Base-by-base conservation (phyloP, 331 rosid genomes). In the Ulmus americana region DNA sequence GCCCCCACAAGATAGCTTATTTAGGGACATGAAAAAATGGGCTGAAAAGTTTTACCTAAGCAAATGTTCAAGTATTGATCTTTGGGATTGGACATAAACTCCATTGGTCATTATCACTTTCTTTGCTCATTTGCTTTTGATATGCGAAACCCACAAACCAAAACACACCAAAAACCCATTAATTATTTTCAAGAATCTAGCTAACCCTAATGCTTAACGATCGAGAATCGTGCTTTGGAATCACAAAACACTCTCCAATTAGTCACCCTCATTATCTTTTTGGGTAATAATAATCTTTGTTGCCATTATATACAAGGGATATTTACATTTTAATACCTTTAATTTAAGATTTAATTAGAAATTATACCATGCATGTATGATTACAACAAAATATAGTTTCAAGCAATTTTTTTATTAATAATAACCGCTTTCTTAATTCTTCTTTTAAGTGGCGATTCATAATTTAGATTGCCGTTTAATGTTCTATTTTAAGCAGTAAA, bases 1-100 rank as follows among this genome's bases (percentile, higher is more conserved):
- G 90, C 71, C 53, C 89, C 95, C 85, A 82, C 95, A 9, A 58
- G 76, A 50, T 74, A 47, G 69, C 82, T 76, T 52, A 69, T 79
- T 39, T 10, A 73, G 85, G 7, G 82, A 87, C 97, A 89, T 35
- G 89, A 82, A 80, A 71, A 82, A 85, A 89, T 92, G 97, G 91
- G 86, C 84, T 87, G 84, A 83, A 89, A 87, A 83, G 82, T 78
- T 79, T 75, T 69, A 76, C 83, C 85, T 79, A 70, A 78, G 84
- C 83, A 76, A 28, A 28, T 28, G 0, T 28, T 28, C 35, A 28
- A 28, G 35, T 65, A 64, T 69, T 78, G 68, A 76, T 52, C 81
- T 48, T 60, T 50, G 39, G 71, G 88, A 91, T 81, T 84, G 79
- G 90, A 78, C 97, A 83, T 71, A 72, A 84, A 77, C 87, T 83